Evolutionary conservation across 345 rosid genomes (phyloP).

Genomic region (Firmiana major): DNA sequence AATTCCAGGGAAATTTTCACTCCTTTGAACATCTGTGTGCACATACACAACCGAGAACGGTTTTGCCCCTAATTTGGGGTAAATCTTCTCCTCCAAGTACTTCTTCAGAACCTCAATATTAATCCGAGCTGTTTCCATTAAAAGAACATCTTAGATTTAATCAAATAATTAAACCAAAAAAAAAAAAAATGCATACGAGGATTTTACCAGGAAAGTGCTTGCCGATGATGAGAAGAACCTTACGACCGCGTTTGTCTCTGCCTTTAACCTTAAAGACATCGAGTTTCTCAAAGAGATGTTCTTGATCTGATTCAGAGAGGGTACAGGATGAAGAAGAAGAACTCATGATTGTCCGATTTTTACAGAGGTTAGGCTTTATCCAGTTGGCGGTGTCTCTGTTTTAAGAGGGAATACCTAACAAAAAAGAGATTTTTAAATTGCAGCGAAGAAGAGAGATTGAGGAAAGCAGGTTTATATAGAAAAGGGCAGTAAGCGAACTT

Average conservation of each 20-base stretch:
- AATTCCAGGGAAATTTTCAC: slow-evolving; percentile 52
- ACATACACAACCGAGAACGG: slow-evolving; percentile 52
- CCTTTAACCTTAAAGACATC: slow-evolving; percentile 44
- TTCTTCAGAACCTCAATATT: slow-evolving; percentile 35
- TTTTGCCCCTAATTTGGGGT: slow-evolving; percentile 29
- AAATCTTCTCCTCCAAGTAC: slow-evolving; percentile 44
- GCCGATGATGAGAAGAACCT: slow-evolving; percentile 38
- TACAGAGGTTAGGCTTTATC: not conserved
- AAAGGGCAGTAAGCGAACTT: not conserved
- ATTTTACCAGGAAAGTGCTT: slow-evolving; percentile 41
- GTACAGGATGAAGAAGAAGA: not conserved
- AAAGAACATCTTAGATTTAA: not conserved
- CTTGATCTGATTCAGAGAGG: not conserved
- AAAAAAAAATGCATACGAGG: no score
- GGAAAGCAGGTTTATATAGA: not conserved
- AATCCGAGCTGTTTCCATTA: slow-evolving; percentile 32
- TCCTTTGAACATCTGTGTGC: slow-evolving; percentile 41
- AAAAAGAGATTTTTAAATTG: not conserved
- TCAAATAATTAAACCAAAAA: not conserved
- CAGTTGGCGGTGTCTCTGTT: not conserved
- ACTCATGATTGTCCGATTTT: not conserved
- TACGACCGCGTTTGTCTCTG: slow-evolving; percentile 38
- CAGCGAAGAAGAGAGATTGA: not conserved
- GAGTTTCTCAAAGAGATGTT: slow-evolving; percentile 20
- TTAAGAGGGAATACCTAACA: not conserved